Evolutionary conservation across 2,329 filamentous ascomycete species (phyloP), one percentile per base, ranked within the genome.

Genomic region (Alternaria sp.): DNA sequence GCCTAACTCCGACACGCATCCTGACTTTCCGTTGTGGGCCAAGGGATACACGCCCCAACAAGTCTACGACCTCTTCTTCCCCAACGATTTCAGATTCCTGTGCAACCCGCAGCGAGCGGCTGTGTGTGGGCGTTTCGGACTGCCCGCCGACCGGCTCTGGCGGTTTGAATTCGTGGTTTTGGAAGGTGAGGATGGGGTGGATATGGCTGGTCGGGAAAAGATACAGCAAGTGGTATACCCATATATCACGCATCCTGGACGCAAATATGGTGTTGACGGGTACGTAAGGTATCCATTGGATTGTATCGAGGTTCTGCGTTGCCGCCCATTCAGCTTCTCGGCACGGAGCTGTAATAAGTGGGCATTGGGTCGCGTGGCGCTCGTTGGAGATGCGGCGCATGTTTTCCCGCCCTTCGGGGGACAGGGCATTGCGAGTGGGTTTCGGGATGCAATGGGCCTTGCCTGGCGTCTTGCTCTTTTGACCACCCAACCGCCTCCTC

Each of bases 321-420:
- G 14, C n/a, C 41, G 52, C 5, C 52, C 52, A 2, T 48, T 48
- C n/a, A 42, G 5, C 16, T 56, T 51, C 22, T 49, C 43, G 5
- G 43, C 54, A 7, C 34, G 44, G 12, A 49, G 54, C 24, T 56
- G 54, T 22, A 51, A 56, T 14, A 56, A 32, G 16, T 56, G 54
- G 54, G 12, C 44, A 3, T 5, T 39, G 3, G 26, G 32, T 5
- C 43, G 44, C 11, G 54, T 56, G 5, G 18, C 49, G 4, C 18
- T 62, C 7, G 34, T 42, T 9, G 62, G 60, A 11, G 60, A 65
- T 11, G 59, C 62, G 5, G 62, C 62, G 7, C 62, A 65, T 18
- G 60, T 63, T 7, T 63, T 65, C 30, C 62, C 60, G 2, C 62
- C 62, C 4, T 63, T 63, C 43, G 62, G 52, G 1, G 62, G 32